Conservation (phyloP, 1,284 basidiomycete species). For the Ganoderma multipileum region DNA sequence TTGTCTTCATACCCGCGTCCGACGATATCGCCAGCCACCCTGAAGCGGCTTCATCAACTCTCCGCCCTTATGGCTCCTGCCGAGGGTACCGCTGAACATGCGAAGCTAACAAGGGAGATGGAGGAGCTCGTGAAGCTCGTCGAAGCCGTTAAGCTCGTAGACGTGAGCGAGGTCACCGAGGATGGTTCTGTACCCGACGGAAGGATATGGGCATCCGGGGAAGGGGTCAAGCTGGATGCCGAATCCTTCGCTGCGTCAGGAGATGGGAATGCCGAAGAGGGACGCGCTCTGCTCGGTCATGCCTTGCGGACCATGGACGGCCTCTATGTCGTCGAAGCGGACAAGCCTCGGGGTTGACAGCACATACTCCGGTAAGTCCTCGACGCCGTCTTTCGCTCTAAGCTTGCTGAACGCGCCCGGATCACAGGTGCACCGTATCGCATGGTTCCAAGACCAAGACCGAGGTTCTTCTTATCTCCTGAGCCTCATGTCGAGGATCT, state of each 20-base stretch:
- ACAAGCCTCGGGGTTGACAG: constrained; percentile 40
- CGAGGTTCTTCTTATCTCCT: background rate
- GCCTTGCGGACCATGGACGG: constrained; percentile 54
- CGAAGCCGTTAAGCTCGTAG: constrained; percentile 75
- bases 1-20: constrained; percentile 78
- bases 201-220: constrained; percentile 49
- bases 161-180: constrained; percentile 43
- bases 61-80: constrained; percentile 72
- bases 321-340: constrained; percentile 54
- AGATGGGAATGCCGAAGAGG: constrained; percentile 37
- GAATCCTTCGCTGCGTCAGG: constrained; percentile 10
- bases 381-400: background rate
- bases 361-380: constrained; percentile 17
- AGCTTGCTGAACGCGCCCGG: constrained; percentile 1
- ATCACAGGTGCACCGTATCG: background rate
- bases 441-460: background rate
- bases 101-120: constrained; percentile 59
- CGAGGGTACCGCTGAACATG: constrained; percentile 58
- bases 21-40: constrained; percentile 56
- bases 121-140: constrained; percentile 77
- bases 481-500: background rate
- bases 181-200: constrained; percentile 49
- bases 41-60: constrained; percentile 69
- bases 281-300: constrained; percentile 53
- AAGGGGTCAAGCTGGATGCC: constrained; percentile 44